A percentile compares a stretch with the other conserved stretches of the same genome.
Evolutionary conservation across 306 rosid species (phyloP).

Genomic region (Citrullus amarus): DNA sequence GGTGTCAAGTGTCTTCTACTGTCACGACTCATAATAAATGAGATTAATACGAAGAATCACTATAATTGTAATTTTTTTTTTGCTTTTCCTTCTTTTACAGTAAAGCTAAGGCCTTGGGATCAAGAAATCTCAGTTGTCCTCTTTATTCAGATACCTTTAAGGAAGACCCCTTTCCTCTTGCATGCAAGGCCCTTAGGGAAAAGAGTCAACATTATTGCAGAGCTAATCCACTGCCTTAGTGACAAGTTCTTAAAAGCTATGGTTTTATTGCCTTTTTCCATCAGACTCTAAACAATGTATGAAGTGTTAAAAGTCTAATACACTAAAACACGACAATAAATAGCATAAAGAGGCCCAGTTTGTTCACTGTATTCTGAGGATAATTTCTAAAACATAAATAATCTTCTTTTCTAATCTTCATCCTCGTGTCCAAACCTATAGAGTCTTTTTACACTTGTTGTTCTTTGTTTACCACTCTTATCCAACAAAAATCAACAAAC

Average conservation of each 20-base stretch:
- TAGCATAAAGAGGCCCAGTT: background rate
- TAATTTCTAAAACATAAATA: background rate
- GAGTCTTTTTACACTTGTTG: background rate
- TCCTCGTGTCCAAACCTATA: background rate
- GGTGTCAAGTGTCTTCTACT: too few relatives aligned
- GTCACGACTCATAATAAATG: too few relatives aligned
- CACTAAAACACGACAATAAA: background rate
- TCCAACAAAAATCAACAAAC: background rate
- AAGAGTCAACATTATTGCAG: background rate
- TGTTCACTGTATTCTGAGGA: background rate
- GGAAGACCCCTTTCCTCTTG: background rate
- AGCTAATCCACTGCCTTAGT: background rate
- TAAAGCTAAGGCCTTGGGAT: background rate
- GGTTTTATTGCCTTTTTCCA: background rate
- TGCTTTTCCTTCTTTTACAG: background rate
- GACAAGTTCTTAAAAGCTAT: background rate
- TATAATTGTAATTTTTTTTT: background rate
- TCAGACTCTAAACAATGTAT: background rate
- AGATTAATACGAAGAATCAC: background rate
- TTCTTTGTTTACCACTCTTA: background rate
- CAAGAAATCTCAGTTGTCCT: background rate
- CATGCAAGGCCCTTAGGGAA: background rate
- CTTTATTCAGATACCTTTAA: background rate
- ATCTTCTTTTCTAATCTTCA: background rate
- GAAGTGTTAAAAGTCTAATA: background rate